These are phyloP conservation scores for Suhomyces wounanorum DNA, from an alignment of 1,139 yeast genomes.

Conservation along the genomic window DNA sequence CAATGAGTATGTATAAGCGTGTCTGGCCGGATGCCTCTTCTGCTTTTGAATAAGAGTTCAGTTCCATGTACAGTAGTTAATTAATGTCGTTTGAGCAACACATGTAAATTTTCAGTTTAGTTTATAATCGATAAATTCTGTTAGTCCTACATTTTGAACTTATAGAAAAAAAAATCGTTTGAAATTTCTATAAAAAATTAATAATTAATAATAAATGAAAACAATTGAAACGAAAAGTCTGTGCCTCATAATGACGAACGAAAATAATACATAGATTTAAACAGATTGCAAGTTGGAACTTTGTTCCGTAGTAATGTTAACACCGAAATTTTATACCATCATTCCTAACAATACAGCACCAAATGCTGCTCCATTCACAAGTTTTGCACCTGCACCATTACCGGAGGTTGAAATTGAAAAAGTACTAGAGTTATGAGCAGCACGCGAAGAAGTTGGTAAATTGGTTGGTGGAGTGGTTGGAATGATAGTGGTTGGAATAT, in stretches of 20 bases:
- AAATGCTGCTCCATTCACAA: conserved; percentile 16
- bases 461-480: background rate
- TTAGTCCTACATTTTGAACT: too few species aligned
- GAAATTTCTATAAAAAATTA: background rate
- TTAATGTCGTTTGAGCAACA: background rate
- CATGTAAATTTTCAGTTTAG: background rate
- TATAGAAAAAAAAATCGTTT: background rate
- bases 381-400: conserved; percentile 12
- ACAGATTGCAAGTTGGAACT: background rate
- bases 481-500: conserved; percentile 1
- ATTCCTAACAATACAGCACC: conserved; percentile 19
- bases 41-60: conserved; percentile 23
- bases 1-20: conserved; percentile 91
- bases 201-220: background rate
- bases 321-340: conserved; percentile 5
- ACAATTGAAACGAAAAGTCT: background rate
- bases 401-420: conserved; percentile 12
- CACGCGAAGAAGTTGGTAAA: background rate
- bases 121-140: too few species aligned
- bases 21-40: conserved; percentile 73
- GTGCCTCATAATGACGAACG: background rate
- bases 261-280: background rate
- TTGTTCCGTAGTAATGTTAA: background rate
- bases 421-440: background rate
- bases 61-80: conserved; percentile 7